These are phyloP conservation scores for Lachnellula cervina DNA, from an alignment of 2,329 filamentous ascomycete species.

Conservation along the genomic window DNA sequence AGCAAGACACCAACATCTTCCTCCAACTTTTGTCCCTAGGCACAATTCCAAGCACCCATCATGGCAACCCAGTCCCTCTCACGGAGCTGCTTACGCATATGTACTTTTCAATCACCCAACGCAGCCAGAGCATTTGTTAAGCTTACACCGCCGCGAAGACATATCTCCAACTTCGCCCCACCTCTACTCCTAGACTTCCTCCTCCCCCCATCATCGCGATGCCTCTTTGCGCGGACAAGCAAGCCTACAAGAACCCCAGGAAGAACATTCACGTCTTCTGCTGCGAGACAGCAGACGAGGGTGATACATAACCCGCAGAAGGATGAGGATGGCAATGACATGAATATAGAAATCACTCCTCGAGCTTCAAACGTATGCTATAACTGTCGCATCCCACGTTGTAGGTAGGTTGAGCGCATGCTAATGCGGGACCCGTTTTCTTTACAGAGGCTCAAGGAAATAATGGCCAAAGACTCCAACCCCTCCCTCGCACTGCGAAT, in stretches of 20 bases:
- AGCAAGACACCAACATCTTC: not conserved
- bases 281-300: slow-evolving; percentile 35
- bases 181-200: slow-evolving; percentile 29
- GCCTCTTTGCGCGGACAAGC: not conserved
- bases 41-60: not conserved
- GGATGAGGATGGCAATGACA: slow-evolving; percentile 79
- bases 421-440: slow-evolving; percentile 1
- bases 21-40: not conserved
- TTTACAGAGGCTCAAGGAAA: slow-evolving; percentile 44
- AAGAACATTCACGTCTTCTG: slow-evolving; percentile 22
- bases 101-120: slow-evolving; percentile 14
- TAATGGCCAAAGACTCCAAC: slow-evolving; percentile 67
- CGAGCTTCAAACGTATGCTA: slow-evolving; percentile 68
- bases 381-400: not conserved
- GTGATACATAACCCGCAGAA: slow-evolving; percentile 65
- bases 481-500: slow-evolving; percentile 84
- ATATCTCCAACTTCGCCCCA: slow-evolving; percentile 15
- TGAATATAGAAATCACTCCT: slow-evolving; percentile 77
- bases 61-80: slow-evolving; percentile 26
- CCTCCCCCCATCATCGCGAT: slow-evolving; percentile 13
- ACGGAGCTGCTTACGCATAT: slow-evolving; percentile 20
- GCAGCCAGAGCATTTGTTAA: slow-evolving; percentile 27
- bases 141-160: slow-evolving; percentile 22
- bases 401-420: not conserved
- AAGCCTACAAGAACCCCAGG: not conserved